Conservation (phyloP, 2,329 filamentous ascomycete species). For the Aspergillus latus region DNA sequence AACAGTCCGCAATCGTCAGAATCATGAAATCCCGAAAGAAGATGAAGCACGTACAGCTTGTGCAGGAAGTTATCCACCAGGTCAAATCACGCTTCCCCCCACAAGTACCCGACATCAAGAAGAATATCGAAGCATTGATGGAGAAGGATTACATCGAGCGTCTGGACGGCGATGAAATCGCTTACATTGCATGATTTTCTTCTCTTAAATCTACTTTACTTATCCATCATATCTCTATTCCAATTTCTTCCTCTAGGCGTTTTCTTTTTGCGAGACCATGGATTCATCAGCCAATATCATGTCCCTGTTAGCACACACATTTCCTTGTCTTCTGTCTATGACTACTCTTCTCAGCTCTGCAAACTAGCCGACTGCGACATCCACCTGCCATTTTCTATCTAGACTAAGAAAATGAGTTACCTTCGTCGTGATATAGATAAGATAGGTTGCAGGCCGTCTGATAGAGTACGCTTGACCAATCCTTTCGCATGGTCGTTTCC, state of each 20-base stretch:
- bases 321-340: not conserved
- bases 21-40: slow-evolving; percentile 99
- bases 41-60: slow-evolving; percentile 95
- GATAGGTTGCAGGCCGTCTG: slow-evolving; percentile 1
- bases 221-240: not conserved
- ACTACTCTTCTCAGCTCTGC: not conserved
- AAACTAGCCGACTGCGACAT: not conserved
- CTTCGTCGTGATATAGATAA: not conserved
- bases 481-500: too few relatives aligned
- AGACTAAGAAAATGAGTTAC: slow-evolving; percentile 9
- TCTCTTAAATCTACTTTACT: not conserved
- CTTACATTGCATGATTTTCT: slow-evolving; percentile 75
- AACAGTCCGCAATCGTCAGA: slow-evolving; percentile 91
- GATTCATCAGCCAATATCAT: not conserved
- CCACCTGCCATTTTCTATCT: not conserved
- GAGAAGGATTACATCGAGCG: slow-evolving; percentile 99
- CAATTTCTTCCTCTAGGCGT: slow-evolving; percentile 8
- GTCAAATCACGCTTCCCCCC: slow-evolving; percentile 91
- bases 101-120: slow-evolving; percentile 95
- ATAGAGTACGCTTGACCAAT: not conserved
- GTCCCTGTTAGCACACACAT: not conserved
- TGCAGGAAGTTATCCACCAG: slow-evolving; percentile 93
- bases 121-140: slow-evolving; percentile 96
- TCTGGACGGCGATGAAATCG: slow-evolving; percentile 88
- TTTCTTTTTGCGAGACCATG: not conserved